phyloP scores from a whole-genome alignment of 2,329 filamentous ascomycete genomes.

The Aspergillus ochraceus region DNA sequence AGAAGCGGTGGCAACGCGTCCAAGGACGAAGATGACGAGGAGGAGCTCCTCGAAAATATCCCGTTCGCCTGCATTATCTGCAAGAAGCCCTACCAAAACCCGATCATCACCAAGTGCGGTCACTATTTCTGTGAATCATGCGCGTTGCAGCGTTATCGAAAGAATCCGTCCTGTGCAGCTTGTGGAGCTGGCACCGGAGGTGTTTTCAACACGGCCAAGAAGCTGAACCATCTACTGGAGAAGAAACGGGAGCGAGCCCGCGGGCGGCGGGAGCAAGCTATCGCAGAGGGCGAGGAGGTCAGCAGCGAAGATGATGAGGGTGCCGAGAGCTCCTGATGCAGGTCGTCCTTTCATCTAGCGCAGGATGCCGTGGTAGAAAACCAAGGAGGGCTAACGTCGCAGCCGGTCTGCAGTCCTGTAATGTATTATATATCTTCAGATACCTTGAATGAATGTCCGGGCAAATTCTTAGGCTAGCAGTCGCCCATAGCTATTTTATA shows the following conservation, averaged over 20 bases:
- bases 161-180: conserved; percentile 80
- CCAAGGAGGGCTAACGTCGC: neutral
- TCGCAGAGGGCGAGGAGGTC: conserved; percentile 54
- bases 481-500: too few species aligned
- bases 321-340: conserved; percentile 2
- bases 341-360: neutral
- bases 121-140: conserved; percentile 96
- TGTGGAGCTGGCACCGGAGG: conserved; percentile 84
- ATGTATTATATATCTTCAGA: neutral
- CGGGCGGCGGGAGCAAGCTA: conserved; percentile 54
- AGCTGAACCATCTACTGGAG: conserved; percentile 75
- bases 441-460: neutral
- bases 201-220: conserved; percentile 86
- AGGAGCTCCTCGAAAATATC: conserved; percentile 75
- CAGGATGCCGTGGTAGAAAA: neutral
- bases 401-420: conserved; percentile 5
- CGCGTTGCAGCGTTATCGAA: conserved; percentile 81
- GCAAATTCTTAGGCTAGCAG: too few species aligned
- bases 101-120: conserved; percentile 84
- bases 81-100: conserved; percentile 72
- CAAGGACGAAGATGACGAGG: conserved; percentile 59
- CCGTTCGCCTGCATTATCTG: conserved; percentile 91
- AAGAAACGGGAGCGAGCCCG: conserved; percentile 61
- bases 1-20: conserved; percentile 37
- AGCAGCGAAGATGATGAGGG: conserved; percentile 48